Base-by-base conservation (phyloP, 1,284 basidiomycete genomes). In the Microbotryomycetes sp. region DNA sequence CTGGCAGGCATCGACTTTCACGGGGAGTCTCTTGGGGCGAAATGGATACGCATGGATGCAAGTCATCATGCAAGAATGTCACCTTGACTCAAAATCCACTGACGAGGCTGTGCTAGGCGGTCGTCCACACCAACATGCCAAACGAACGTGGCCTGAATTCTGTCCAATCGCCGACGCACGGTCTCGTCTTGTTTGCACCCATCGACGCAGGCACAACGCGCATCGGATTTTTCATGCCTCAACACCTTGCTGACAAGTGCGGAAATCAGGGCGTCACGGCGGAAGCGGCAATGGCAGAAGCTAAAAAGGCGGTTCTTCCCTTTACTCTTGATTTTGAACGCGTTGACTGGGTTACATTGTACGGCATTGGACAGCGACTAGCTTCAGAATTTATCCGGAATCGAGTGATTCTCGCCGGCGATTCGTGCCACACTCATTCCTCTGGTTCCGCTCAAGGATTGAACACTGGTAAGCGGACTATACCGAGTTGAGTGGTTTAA, bases 271-370 rank as follows among this genome's bases (percentile, higher is more conserved):
- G 35, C 30, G 65, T 73, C 41, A 72, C 67, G 16, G 70, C 67
- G n/a, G 70, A 73, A 55, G 66, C 65, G 24, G 67, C 71, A 52
- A 70, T 72, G 59, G 56, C 64, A 31, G 69, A 71, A 54, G 73
- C 72, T 27, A 69, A 72, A 60, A 69, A 70, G 63, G 73, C 73
- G 48, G 62, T 75, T 46, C 52, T 59, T 24, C 74, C 74, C 11
- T 75, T 73, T 69, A 57, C 52, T 13, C 61, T 75, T 41, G 72
- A 74, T 51, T 70, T 73, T 52, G 61, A 62, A 29, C 60, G 65
- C 55, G 66, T 73, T 53, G 73, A 74, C 62, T 75, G 74, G 74
- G 73, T 70, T 61, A 74, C 72, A 15, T 68, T 72, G 24, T 75
- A 75, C 66, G 62, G 62, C 59, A 74, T 75, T 60, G 73, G 73